phyloP scores from a whole-genome alignment of 139 green algal species.

The Trebouxia sp. region DNA sequence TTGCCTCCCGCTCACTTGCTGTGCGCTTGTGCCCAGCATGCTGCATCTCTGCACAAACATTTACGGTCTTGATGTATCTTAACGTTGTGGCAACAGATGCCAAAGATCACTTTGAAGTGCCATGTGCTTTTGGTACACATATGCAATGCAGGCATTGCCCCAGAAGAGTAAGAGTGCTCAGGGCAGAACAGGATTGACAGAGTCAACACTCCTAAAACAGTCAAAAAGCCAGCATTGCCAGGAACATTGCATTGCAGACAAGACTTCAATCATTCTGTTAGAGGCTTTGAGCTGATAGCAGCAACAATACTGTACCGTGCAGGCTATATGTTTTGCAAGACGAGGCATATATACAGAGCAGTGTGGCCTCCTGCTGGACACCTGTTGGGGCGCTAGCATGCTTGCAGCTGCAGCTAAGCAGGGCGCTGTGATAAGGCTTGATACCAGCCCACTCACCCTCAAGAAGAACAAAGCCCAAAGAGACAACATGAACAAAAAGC shows the following conservation, averaged over 20 bases:
- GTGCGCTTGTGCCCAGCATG: conserved; percentile 20
- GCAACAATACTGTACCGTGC: not conserved
- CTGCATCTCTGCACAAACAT: not conserved
- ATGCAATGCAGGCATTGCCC: not conserved
- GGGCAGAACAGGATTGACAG: not conserved
- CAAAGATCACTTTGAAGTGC: no score
- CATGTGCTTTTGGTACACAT: not conserved
- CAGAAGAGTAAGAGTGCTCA: not conserved
- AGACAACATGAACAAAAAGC: no score
- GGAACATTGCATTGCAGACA: not conserved
- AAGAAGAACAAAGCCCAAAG: no score
- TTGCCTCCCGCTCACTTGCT: not conserved
- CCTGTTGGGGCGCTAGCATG: not conserved
- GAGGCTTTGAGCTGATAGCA: not conserved
- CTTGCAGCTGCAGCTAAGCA: not conserved
- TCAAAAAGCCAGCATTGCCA: no score
- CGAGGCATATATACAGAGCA: no score
- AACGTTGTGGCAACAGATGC: no score
- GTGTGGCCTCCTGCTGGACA: not conserved
- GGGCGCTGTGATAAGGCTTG: not conserved
- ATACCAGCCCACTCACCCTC: no score
- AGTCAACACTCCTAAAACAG: not conserved
- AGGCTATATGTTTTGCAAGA: not conserved
- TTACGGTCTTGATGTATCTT: no score
- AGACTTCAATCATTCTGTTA: not conserved